phyloP scores from a whole-genome alignment of 345 rosid genomes.

The Citrus inodora region DNA sequence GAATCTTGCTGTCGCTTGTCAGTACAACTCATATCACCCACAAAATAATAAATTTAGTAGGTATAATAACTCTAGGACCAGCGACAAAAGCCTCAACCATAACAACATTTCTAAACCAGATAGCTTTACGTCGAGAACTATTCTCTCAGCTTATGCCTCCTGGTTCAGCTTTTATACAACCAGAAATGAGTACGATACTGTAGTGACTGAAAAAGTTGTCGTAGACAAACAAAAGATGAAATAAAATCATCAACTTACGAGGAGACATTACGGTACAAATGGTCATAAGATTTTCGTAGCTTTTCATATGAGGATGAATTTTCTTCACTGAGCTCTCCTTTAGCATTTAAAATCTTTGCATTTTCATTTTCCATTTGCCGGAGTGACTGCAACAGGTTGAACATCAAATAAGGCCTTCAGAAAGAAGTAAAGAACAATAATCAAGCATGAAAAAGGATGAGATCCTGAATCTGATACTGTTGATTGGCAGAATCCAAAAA shows the following conservation, averaged over 20 bases:
- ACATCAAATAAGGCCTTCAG: background rate
- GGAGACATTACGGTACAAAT: conserved; percentile 79
- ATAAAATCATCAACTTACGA: conserved; percentile 58
- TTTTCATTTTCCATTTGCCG: conserved; percentile 98
- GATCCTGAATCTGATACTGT: background rate
- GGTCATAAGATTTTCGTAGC: conserved; percentile 92
- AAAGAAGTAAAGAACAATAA: background rate
- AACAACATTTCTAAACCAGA: background rate
- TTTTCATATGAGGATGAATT: conserved; percentile 84
- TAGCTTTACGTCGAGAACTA: background rate
- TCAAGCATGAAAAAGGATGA: background rate
- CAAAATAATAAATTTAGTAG: background rate
- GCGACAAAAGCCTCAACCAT: background rate
- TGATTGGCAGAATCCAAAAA: background rate
- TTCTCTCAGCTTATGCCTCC: background rate
- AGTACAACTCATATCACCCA: background rate
- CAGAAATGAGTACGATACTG: background rate
- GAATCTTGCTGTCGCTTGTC: background rate
- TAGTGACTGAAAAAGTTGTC: conserved; percentile 1
- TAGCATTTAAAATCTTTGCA: conserved; percentile 84
- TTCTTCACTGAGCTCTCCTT: conserved; percentile 97
- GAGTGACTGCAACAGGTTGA: conserved; percentile 51
- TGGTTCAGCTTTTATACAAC: background rate
- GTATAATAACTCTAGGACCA: background rate
- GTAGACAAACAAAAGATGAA: conserved; percentile 12